Percentiles rank a stretch among this genome's conserved stretches.
Conservation (phyloP, 176 grass and related monocot genomes). For the Paspalum notatum region DNA sequence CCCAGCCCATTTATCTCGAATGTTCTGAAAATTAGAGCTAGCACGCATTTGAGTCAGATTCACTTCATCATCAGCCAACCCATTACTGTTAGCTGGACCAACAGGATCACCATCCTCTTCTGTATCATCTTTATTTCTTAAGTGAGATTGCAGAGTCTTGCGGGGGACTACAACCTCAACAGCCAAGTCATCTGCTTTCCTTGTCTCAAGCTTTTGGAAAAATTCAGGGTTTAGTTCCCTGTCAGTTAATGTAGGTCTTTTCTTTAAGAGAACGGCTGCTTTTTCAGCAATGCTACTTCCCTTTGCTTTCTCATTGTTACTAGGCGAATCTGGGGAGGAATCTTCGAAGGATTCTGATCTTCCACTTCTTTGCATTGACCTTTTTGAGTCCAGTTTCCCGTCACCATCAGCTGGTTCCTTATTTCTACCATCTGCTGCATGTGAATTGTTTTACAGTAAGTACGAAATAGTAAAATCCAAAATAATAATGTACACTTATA, state of each 20-base stretch:
- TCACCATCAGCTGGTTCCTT: conserved; percentile 59
- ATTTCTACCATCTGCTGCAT: conserved; percentile 66
- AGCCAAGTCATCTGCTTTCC: conserved; percentile 64
- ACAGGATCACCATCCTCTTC: conserved; percentile 60
- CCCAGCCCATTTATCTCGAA: conserved; percentile 67
- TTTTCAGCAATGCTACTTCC: conserved; percentile 76
- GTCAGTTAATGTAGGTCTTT: conserved; percentile 73
- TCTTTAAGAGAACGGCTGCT: conserved; percentile 83
- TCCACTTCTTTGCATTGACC: conserved; percentile 41
- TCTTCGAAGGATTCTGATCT: conserved; percentile 49
- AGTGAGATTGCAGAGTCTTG: conserved; percentile 58
- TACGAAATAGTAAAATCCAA: conserved; percentile 7
- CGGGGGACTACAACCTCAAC: conserved; percentile 88
- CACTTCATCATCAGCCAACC: conserved; percentile 48
- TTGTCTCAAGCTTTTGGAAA: conserved; percentile 93
- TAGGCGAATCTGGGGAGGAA: conserved; percentile 60
- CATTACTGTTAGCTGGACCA: conserved; percentile 56
- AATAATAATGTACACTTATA: background rate
- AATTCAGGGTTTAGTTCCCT: conserved; percentile 93
- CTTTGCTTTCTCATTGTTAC: conserved; percentile 49
- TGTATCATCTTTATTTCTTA: conserved; percentile 58
- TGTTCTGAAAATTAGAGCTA: conserved; percentile 55
- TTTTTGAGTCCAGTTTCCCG: conserved; percentile 55
- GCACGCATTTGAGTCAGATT: conserved; percentile 48
- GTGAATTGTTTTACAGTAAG: conserved; percentile 27